These are phyloP conservation scores for Neurospora terricola DNA, from an alignment of 495 filamentous ascomycete species.

Conservation along the genomic window DNA sequence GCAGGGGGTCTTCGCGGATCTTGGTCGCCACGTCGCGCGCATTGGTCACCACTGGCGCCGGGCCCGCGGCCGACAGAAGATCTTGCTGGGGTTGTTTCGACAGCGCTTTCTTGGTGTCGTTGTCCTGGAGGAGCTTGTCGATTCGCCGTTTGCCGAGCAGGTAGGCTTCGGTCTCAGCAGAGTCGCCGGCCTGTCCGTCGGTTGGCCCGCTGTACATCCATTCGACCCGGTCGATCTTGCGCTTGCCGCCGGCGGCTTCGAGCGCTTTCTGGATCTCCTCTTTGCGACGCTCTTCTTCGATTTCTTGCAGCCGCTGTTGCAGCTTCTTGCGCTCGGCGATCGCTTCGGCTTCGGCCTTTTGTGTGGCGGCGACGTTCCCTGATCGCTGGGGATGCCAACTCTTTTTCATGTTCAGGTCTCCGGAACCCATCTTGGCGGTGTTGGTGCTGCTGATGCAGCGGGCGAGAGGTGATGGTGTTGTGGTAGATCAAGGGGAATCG, in stretches of 20 bases:
- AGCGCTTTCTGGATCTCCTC: slow-evolving; percentile 86
- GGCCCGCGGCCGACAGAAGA: slow-evolving; percentile 36
- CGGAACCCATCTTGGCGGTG: slow-evolving; percentile 57
- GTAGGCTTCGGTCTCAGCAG: slow-evolving; percentile 91
- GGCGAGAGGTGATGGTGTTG: not conserved
- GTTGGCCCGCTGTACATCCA: slow-evolving; percentile 96
- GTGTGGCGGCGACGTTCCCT: slow-evolving; percentile 26
- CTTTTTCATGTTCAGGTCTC: slow-evolving; percentile 93
- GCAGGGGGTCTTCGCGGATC: slow-evolving; percentile 77
- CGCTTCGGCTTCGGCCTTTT: slow-evolving; percentile 65
- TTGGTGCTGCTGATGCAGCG: slow-evolving; percentile 10
- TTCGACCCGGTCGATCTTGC: slow-evolving; percentile 69
- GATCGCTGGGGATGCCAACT: slow-evolving; percentile 64
- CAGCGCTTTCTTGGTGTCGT: slow-evolving; percentile 61
- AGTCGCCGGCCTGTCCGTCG: slow-evolving; percentile 66
- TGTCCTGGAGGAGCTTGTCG: slow-evolving; percentile 78
- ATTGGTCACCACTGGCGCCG: slow-evolving; percentile 49
- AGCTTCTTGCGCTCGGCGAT: slow-evolving; percentile 89
- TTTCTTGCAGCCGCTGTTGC: slow-evolving; percentile 75
- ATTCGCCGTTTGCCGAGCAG: slow-evolving; percentile 85
- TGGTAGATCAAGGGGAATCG: not conserved
- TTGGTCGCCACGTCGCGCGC: slow-evolving; percentile 71
- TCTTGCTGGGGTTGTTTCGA: slow-evolving; percentile 68
- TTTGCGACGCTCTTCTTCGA: slow-evolving; percentile 85
- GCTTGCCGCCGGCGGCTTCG: slow-evolving; percentile 75